A percentile compares a stretch with the other conserved stretches of the same genome.
These are phyloP conservation scores for Stephanodiscus triporus DNA, from an alignment of 108 stramenopile species.

Conservation along the genomic window DNA sequence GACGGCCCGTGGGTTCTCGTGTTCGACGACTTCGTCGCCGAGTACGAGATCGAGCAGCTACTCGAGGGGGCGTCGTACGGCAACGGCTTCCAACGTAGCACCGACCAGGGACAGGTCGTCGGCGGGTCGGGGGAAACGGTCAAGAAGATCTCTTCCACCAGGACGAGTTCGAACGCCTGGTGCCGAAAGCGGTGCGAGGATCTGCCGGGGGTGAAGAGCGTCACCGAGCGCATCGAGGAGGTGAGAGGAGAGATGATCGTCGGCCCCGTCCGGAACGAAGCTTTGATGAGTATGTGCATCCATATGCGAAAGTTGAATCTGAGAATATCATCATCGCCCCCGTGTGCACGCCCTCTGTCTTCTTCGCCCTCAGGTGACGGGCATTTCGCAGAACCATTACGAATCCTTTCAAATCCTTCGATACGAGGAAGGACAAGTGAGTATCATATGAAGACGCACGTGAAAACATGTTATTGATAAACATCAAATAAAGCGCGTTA, in stretches of 20 bases:
- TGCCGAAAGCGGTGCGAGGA: slow-evolving; percentile 56
- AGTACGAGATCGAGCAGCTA: slow-evolving; percentile 47
- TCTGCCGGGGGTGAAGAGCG: slow-evolving; percentile 44
- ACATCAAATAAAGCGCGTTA: too few relatives aligned
- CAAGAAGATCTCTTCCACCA: slow-evolving; percentile 42
- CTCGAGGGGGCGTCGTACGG: slow-evolving; percentile 39
- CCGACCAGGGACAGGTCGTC: slow-evolving; percentile 58
- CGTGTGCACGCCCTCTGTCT: not conserved
- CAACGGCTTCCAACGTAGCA: slow-evolving; percentile 38
- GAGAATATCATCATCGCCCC: not conserved
- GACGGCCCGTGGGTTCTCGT: slow-evolving; percentile 64
- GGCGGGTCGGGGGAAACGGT: slow-evolving; percentile 51
- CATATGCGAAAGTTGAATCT: not conserved
- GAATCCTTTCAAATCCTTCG: slow-evolving; percentile 68
- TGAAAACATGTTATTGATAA: too few relatives aligned
- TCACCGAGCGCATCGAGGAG: slow-evolving; percentile 44
- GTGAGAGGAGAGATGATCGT: slow-evolving; percentile 22
- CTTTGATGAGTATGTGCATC: too few relatives aligned
- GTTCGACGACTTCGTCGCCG: slow-evolving; percentile 58
- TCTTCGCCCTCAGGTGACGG: slow-evolving; percentile 31
- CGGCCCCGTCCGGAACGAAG: too few relatives aligned
- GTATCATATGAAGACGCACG: too few relatives aligned
- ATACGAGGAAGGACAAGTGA: slow-evolving; percentile 45
- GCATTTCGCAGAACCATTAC: slow-evolving; percentile 55
- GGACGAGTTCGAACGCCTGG: slow-evolving; percentile 70